Evolutionary conservation across 352 stramenopile species (phyloP), one percentile per base, ranked within the genome.

Genomic region (Discostella stelligera): DNA sequence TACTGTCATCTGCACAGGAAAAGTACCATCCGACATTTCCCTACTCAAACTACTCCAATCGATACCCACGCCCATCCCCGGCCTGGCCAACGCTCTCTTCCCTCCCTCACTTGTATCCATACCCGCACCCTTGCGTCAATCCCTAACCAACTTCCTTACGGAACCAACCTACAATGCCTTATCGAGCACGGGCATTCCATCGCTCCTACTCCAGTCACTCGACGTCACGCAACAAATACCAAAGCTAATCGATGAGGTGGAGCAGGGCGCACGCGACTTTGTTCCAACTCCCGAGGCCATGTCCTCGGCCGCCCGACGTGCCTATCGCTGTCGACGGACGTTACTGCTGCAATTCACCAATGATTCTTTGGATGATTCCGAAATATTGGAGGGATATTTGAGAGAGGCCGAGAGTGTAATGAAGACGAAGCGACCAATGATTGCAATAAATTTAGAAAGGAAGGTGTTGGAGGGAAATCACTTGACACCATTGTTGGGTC

Each of bases 211-310:
- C 14, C 74, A 88, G 71, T 71, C 74, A 10, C 63, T 92, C 2
- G 80, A 87, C 21, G 79, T 83, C 11, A 70, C 87, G 20, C 74
- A 89, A 64, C 87, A 92, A 80, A 88, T 92, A 77, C 87, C 87
- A 11, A 80, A 77, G 44, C 60, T 92, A 7, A 85, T 92, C 13
- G 84, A 92, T 46, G 87, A 92, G 72, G 87, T 92, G 14, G 82
- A 85, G 41, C 50, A 58, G 0, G 87, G 87, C 27, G 84, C 87
- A 48, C 44, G 83, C 52, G 87, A 92, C 55, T 92, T 92, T 74
- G 52, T 80, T 39, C 87, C 87, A 10, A 75, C 87, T 25, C 87
- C 87, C n/a, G 52, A 75, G 16, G 59, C 62, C 48, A 86, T 90
- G 32, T 75, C 71, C 39, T 77, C 71, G 3, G 82, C 83, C 8